Conservation (phyloP, 1,139 yeast species). For the Blastobotrys persicus region DNA sequence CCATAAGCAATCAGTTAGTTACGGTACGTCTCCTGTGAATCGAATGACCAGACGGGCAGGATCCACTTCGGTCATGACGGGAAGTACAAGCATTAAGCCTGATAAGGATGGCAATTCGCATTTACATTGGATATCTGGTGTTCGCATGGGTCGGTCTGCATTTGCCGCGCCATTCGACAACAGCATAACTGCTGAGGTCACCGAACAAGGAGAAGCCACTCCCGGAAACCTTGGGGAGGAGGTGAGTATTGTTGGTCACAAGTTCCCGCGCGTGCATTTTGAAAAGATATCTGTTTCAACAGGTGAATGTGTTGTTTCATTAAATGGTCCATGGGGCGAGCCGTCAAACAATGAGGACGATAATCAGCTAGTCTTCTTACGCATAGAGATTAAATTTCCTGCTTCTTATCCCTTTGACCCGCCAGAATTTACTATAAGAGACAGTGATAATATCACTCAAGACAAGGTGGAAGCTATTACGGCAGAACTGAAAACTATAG, state of each 20-base stretch:
- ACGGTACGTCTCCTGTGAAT: conserved; percentile 9
- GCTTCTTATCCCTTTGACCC: conserved; percentile 62
- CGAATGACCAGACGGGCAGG: not conserved
- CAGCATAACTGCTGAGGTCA: conserved; percentile 22
- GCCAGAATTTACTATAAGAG: conserved; percentile 70
- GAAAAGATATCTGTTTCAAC: conserved; percentile 87
- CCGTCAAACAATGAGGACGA: conserved; percentile 9
- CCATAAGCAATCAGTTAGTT: not conserved
- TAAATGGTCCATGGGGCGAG: conserved; percentile 70
- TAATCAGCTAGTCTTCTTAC: conserved; percentile 62
- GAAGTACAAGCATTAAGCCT: conserved; percentile 3
- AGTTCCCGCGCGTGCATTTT: conserved; percentile 81
- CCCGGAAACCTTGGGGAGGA: conserved; percentile 86
- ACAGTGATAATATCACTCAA: conserved; percentile 62
- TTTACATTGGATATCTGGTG: conserved; percentile 92
- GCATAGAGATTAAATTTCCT: conserved; percentile 70
- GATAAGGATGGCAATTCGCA: conserved; percentile 46
- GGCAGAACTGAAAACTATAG: conserved; percentile 52
- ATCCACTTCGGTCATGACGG: conserved; percentile 15
- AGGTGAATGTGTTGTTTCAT: conserved; percentile 70
- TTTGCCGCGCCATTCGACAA: conserved; percentile 36
- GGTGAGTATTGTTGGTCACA: conserved; percentile 83
- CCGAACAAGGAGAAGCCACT: conserved; percentile 42
- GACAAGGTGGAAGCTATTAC: conserved; percentile 51
- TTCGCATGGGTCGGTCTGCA: conserved; percentile 63